Evolutionary conservation across 768 basidiomycete genomes (phyloP), one percentile per base, ranked within the genome.

Genomic region (Favolaschia claudopus): DNA sequence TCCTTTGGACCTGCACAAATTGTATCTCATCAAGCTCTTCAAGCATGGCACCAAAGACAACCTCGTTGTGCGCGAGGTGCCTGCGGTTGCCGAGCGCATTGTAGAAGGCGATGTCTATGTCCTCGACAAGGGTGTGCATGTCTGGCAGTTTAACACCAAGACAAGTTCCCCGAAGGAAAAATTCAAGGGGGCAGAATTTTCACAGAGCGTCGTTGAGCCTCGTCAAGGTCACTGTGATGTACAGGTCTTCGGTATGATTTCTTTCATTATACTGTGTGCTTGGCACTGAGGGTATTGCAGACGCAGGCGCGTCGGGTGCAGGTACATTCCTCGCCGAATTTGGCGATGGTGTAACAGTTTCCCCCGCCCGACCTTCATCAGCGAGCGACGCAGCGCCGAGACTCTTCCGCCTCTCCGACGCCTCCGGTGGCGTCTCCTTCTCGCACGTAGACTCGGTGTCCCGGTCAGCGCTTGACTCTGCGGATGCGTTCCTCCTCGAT

Each of bases 151-250:
- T 56, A 87, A 88, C 62, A 83, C 83, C n/a, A 79, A 78, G 58
- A 70, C 72, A 7, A 85, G 85, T 47, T 66, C 74, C 2, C 85
- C 86, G 1, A 82, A 82, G 68, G 86, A 88, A 63, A 78, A 79
- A 32, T 88, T 83, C 72, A 84, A 82, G 64, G 84, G 87, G 10
- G 85, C 83, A 20, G 84, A 88, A 64, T 88, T 88, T 72, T 82
- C 80, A 4, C 79, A 77, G 63, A 74, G 67, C 25, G 66, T 88
- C 12, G 76, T 77, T 5, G 72, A 76, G 45, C 75, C 74, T 9
- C 73, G 84, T 22, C 68, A 77, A 46, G 74, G 79, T 31, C 71
- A 74, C 47, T 74, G 78, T 62, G 74, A 83, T 24, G 68, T 82
- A 12, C 74, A 74, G 13, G 84, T 86, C 13, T 86, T 76, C 55